Evolutionary conservation across 2,329 filamentous ascomycete species (phyloP), one percentile per base, ranked within the genome.

Genomic region (Talaromyces sp.): DNA sequence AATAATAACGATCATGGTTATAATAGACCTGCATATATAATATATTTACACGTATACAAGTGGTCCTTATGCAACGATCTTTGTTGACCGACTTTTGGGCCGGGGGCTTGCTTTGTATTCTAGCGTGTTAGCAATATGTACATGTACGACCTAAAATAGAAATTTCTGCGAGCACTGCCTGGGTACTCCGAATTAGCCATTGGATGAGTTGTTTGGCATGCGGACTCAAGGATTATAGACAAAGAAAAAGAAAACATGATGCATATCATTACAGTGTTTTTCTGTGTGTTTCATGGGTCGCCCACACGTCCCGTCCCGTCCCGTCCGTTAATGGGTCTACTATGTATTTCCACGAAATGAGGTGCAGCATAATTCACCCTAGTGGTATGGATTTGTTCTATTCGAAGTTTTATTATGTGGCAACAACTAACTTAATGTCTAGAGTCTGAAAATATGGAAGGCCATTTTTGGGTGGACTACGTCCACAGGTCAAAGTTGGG

Each of bases 241-340:
- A 19, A 35, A 11, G 9, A 56, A 56, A 56, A 19, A 22, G 33
- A 19, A 56, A 37, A 9, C 2, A 19, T 56, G 33, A 37, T 56
- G 52, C 33, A 56, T 24, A 14, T 56, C 33, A 39, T 56, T 24
- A 4, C 52, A 39, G 39, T 33, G 11, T 11, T 37, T 56, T 16
- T 8, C 6, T 37, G 10, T 37, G 31, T 39, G n/a, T 35, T 56
- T 39, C 33, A 37, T 56, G 50, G 50, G 33, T 56, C 33, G 52
- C 33, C 52, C 52, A 19, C 52, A 33, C 52, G 52, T 56, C n/a
- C 52, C 52, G 33, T 56, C 52, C 52, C 52, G 52, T 56, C 52
- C 52, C 52, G 52, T 56, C 52, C 52, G 52, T 56, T 6, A 11
- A 52, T 52, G 48, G 48, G 48, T 33, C 48, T 31, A 22, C 22